A percentile compares a stretch with the other conserved stretches of the same genome.
phyloP scores from a whole-genome alignment of 208 protist genomes.

The Trypanosoma grayi region DNA sequence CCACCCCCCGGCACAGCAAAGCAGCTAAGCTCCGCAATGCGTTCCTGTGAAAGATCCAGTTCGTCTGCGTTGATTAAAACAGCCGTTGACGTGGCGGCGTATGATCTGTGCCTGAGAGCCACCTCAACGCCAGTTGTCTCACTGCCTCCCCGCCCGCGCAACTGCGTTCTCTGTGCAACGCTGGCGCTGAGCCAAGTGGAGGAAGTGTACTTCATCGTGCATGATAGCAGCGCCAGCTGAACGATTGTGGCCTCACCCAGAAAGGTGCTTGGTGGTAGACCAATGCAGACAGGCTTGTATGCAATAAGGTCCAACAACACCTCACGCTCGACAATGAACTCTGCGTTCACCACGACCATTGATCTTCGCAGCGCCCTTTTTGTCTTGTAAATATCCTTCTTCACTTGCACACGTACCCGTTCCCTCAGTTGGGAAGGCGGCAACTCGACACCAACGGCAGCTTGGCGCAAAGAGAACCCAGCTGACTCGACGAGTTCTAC shows the following conservation, averaged over 20 bases:
- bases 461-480: slow-evolving; percentile 14
- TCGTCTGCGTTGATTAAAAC: slow-evolving; percentile 25
- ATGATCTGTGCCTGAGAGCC: background rate
- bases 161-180: background rate
- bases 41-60: slow-evolving; percentile 8
- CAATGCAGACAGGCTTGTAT: slow-evolving; percentile 22
- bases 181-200: slow-evolving; percentile 10
- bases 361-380: background rate
- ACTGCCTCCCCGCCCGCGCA: slow-evolving; percentile 1
- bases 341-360: slow-evolving; percentile 24
- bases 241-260: background rate
- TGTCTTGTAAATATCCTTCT: background rate
- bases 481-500: slow-evolving; percentile 6
- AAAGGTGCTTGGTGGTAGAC: background rate
- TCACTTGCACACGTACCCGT: background rate
- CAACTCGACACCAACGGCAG: slow-evolving; percentile 16
- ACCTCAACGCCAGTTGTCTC: slow-evolving; percentile 13
- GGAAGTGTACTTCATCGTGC: slow-evolving; percentile 17
- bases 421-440: background rate
- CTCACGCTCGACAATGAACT: slow-evolving; percentile 21
- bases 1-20: background rate
- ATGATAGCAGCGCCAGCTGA: slow-evolving; percentile 5
- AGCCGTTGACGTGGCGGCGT: background rate
- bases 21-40: background rate
- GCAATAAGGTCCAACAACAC: slow-evolving; percentile 21